A percentile compares a stretch with the other conserved stretches of the same genome.
Conservation (phyloP, 2,329 filamentous ascomycete genomes). For the Endothia cerciana region DNA sequence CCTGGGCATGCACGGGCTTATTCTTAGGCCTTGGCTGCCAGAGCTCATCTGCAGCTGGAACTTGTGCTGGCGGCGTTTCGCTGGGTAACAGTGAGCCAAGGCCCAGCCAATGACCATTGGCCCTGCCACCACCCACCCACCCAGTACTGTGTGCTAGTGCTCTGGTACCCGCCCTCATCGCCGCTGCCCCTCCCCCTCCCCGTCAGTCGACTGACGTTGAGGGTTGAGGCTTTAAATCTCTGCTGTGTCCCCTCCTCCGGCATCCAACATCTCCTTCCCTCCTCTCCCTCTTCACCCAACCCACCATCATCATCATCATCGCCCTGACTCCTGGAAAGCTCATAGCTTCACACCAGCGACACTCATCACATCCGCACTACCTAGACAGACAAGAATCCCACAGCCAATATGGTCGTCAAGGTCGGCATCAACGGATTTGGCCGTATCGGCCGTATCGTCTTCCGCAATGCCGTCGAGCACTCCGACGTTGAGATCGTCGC, state of each 20-base stretch:
- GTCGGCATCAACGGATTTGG: constrained; percentile 99
- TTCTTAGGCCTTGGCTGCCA: neutral
- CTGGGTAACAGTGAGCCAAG: neutral
- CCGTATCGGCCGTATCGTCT: constrained; percentile 98
- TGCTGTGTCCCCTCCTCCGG: constrained; percentile 21
- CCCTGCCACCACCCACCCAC: neutral
- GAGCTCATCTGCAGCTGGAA: neutral
- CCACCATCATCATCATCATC: constrained; percentile 13
- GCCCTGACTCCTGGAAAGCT: constrained; percentile 13
- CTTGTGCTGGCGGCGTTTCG: neutral
- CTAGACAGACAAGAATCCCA: constrained; percentile 14
- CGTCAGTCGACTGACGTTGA: constrained; percentile 23
- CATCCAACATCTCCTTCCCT: constrained; percentile 10
- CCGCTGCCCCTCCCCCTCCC: constrained; percentile 24
- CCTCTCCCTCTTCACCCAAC: constrained; percentile 17
- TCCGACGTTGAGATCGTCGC: constrained; percentile 89
- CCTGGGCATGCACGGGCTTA: neutral
- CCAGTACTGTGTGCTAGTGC: neutral
- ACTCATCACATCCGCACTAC: neutral
- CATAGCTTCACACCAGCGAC: constrained; percentile 10
- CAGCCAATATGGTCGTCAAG: constrained; percentile 63
- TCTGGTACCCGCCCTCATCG: constrained; percentile 1
- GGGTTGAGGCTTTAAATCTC: constrained; percentile 31
- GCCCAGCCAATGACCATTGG: neutral
- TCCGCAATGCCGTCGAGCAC: constrained; percentile 96